These are phyloP conservation scores for Coccomyxa sp. DNA, from an alignment of 139 green algal species.

Conservation along the genomic window DNA sequence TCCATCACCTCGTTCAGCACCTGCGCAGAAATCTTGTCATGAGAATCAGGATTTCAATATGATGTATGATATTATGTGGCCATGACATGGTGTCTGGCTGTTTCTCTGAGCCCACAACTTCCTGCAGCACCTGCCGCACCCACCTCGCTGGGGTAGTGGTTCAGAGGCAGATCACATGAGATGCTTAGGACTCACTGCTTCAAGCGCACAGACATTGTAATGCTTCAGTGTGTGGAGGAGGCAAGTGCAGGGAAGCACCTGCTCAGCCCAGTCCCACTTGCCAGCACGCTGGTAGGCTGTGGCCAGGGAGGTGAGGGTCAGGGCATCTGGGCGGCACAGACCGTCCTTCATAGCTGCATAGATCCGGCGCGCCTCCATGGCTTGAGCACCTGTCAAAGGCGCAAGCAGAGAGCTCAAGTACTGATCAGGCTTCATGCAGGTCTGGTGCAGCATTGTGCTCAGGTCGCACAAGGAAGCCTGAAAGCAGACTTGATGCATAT, in stretches of 20 bases:
- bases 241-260: neutral
- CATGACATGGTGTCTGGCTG: too few relatives aligned
- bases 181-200: neutral
- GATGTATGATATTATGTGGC: conserved; percentile 1
- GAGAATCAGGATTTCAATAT: neutral
- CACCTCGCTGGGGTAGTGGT: neutral
- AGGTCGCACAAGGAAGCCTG: neutral
- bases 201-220: too few relatives aligned
- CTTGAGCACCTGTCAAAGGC: conserved; percentile 50
- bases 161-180: neutral
- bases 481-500: neutral
- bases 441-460: neutral
- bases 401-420: neutral
- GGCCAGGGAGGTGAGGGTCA: conserved; percentile 85
- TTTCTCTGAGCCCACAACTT: neutral
- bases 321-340: conserved; percentile 72
- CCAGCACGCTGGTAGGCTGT: conserved; percentile 64
- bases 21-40: neutral
- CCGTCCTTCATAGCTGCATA: conserved; percentile 70
- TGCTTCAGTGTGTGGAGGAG: neutral
- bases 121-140: neutral
- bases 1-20: conserved; percentile 35
- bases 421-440: neutral
- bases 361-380: conserved; percentile 63
- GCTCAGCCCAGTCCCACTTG: conserved; percentile 56